A percentile compares a stretch with the other conserved stretches of the same genome.
Conservation (phyloP, 352 stramenopile genomes). For the Phytophthora foliorum region DNA sequence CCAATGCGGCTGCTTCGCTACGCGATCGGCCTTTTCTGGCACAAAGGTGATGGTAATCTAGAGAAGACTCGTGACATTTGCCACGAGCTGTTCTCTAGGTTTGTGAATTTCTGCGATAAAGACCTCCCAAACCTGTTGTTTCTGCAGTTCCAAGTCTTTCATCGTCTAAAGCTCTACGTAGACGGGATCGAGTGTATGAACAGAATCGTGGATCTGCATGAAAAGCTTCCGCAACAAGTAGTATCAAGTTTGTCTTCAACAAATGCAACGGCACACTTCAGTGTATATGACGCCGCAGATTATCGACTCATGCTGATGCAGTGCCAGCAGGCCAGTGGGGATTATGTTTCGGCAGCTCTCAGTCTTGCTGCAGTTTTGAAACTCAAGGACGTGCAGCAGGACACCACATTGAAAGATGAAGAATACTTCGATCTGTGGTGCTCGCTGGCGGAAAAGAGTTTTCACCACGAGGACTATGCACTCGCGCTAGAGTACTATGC, state of each 20-base stretch:
- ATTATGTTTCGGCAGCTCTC: conserved; percentile 61
- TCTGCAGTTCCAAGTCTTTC: conserved; percentile 72
- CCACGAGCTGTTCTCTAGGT: conserved; percentile 61
- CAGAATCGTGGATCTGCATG: conserved; percentile 44
- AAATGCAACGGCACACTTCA: conserved; percentile 10
- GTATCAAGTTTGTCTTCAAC: conserved; percentile 4
- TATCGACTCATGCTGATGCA: conserved; percentile 78
- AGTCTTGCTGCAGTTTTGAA: conserved; percentile 59
- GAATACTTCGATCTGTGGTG: conserved; percentile 69
- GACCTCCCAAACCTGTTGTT: conserved; percentile 65
- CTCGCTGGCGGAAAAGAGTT: conserved; percentile 68
- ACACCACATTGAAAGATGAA: conserved; percentile 49
- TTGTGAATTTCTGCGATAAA: conserved; percentile 71
- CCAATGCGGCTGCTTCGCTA: conserved; percentile 71
- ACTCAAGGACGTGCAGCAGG: conserved; percentile 37
- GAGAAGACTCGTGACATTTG: conserved; percentile 70
- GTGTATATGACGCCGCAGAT: conserved; percentile 50
- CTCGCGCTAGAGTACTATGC: conserved; percentile 72
- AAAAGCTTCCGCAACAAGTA: not conserved
- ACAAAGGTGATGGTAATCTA: conserved; percentile 52
- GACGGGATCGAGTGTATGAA: conserved; percentile 66
- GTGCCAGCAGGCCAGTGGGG: conserved; percentile 65
- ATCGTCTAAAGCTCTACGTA: conserved; percentile 55
- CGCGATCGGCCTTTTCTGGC: conserved; percentile 71
- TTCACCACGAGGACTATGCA: conserved; percentile 70